Conservation (phyloP, 176 grass and related monocot genomes). For the Poa pratensis region DNA sequence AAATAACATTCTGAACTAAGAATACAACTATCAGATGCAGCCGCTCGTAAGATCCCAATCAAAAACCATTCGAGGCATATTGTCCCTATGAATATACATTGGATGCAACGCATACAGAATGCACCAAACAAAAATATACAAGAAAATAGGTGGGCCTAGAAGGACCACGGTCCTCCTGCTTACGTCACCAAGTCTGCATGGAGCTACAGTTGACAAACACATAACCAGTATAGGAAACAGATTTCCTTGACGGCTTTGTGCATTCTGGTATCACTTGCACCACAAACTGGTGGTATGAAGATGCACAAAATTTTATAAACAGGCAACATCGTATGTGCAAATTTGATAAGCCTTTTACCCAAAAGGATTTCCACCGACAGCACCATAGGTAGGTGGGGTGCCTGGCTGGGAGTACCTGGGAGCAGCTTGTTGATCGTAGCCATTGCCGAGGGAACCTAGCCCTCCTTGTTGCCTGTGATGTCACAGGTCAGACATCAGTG, state of each 20-base stretch:
- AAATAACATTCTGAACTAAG: conserved; percentile 28
- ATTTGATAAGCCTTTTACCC: conserved; percentile 46
- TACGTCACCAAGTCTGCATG: conserved; percentile 30
- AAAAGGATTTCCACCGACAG: conserved; percentile 86
- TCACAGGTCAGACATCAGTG: conserved; percentile 1
- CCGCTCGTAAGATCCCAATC: conserved; percentile 11
- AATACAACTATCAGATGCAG: conserved; percentile 26
- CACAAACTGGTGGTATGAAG: conserved; percentile 16
- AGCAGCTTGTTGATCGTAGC: conserved; percentile 67
- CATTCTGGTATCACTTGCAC: background rate
- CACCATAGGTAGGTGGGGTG: conserved; percentile 63
- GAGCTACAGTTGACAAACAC: conserved; percentile 41
- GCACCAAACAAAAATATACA: conserved; percentile 49
- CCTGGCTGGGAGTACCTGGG: conserved; percentile 68
- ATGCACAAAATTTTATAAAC: conserved; percentile 21
- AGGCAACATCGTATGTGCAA: conserved; percentile 23
- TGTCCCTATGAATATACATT: conserved; percentile 42
- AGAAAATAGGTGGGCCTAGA: conserved; percentile 20
- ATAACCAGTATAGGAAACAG: conserved; percentile 44
- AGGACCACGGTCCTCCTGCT: background rate
- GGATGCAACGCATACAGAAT: conserved; percentile 17
- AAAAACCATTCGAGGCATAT: conserved; percentile 25
- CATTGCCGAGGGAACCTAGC: conserved; percentile 54
- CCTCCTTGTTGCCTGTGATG: conserved; percentile 78
- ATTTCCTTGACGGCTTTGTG: conserved; percentile 23